phyloP scores from a whole-genome alignment of 2,329 filamentous ascomycete genomes.

The Hypoxylon sp. region DNA sequence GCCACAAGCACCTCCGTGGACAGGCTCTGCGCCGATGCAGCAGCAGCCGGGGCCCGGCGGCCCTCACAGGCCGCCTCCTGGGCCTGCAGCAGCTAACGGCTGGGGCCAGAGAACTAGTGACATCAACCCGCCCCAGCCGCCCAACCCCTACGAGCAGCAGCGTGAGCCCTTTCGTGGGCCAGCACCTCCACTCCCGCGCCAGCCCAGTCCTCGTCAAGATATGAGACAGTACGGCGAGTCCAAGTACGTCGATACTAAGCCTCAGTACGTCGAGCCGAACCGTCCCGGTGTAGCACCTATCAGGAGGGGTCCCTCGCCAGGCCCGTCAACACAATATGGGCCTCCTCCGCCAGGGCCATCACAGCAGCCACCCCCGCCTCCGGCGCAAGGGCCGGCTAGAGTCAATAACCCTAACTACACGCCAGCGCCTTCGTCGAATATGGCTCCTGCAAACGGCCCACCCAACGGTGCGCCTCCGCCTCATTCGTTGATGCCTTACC shows the following conservation, averaged over 20 bases:
- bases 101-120: constrained; percentile 74
- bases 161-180: constrained; percentile 75
- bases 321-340: constrained; percentile 60
- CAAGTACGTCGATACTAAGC: constrained; percentile 49
- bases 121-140: constrained; percentile 78
- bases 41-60: constrained; percentile 57
- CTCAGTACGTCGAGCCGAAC: constrained; percentile 71
- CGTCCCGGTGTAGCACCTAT: constrained; percentile 60
- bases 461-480: constrained; percentile 54
- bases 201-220: constrained; percentile 79
- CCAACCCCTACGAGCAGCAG: constrained; percentile 85
- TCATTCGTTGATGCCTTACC: constrained; percentile 73
- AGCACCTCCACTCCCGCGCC: constrained; percentile 71
- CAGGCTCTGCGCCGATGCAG: constrained; percentile 71
- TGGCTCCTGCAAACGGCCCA: constrained; percentile 53
- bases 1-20: constrained; percentile 89
- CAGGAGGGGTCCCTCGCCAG: constrained; percentile 63
- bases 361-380: constrained; percentile 54
- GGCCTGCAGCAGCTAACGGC: constrained; percentile 61
- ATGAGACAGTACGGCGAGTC: constrained; percentile 75
- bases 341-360: constrained; percentile 59
- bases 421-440: constrained; percentile 47
- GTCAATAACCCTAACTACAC: constrained; percentile 52
- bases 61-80: constrained; percentile 69
- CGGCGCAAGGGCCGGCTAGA: constrained; percentile 54